phyloP scores from a whole-genome alignment of 2,329 filamentous ascomycete species.

The Cytospora piceae region DNA sequence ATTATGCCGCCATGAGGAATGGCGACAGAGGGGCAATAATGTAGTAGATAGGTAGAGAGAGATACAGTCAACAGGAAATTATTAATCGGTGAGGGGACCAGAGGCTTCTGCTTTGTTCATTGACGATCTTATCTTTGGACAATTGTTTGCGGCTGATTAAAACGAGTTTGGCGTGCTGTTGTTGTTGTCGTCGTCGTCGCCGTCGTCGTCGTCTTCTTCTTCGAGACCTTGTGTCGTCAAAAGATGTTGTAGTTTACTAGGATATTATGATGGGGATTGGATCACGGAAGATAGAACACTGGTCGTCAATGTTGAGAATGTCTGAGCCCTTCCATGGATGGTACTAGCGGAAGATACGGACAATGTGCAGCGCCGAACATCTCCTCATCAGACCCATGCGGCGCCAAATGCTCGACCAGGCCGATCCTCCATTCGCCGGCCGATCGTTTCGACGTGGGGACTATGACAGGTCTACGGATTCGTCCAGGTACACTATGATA shows the following conservation, averaged over 20 bases:
- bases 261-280: neutral
- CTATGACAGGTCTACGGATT: neutral
- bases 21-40: constrained; percentile 34
- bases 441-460: neutral
- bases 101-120: constrained; percentile 17
- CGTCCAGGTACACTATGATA: neutral
- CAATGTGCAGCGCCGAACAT: constrained; percentile 6
- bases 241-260: neutral
- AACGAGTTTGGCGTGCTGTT: constrained; percentile 3
- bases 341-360: constrained; percentile 18
- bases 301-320: constrained; percentile 10
- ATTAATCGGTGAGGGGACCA: constrained; percentile 11
- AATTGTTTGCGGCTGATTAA: constrained; percentile 7
- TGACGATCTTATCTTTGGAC: constrained; percentile 6
- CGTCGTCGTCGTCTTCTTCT: constrained; percentile 4
- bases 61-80: neutral
- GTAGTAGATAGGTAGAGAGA: neutral
- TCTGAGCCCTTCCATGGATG: constrained; percentile 11
- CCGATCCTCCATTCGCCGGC: neutral
- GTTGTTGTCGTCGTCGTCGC: constrained; percentile 4
- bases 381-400: neutral
- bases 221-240: neutral
- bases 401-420: neutral
- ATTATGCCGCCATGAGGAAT: constrained; percentile 65
- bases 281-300: constrained; percentile 19